Base-by-base conservation (phyloP, 192 early-diverging fungal genomes). In the Paraglomus occultum region DNA sequence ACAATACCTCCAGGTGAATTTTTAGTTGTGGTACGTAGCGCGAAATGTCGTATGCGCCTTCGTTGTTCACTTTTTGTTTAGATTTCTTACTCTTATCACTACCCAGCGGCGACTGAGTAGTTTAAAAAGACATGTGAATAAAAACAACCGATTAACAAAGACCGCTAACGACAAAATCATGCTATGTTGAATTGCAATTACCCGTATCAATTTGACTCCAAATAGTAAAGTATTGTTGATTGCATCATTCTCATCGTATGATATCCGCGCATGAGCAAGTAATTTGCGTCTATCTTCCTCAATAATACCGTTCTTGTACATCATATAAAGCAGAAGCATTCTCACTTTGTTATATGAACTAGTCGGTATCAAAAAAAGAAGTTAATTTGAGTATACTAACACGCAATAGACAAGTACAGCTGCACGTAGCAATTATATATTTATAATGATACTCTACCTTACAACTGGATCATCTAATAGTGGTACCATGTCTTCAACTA, bases 1-100 rank as follows among this genome's bases (percentile, higher is more conserved):
- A 38, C 44, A 6, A 20, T 73, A 79, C 77, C 60, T 77, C 79
- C 2, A 80, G 59, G 49, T 77, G 59, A 10, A 68, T 79, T 71
- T 93, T 94, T 2, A 91, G 61, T 48, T 88, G 82, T 1, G 94
- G 91, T 9, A 89, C 81, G 75, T 90, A 95, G 67, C 94, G 83
- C 39, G 84, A 88, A 53, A 94, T 71, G 51, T 92, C 92, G 59
- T 84, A 94, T 14, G 86, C 81, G 17, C 83, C 74, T 15, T 87
- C 83, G n/a, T 88, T 81, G 38, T 79, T 81, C 39, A 86, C 81
- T 11, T 71, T 77, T 44, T 77, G 84, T 57, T 71, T 67, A 70
- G 74, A 78, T 65, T 73, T 82, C 63, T 81, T 82, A 50, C 74
- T 76, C 31, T 83, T 82, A 31, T 55, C 18, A 47, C 14, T 42